A percentile compares a stretch with the other conserved stretches of the same genome.
Conservation (phyloP, 176 grass and related monocot species). For the Oryza glumipatula region DNA sequence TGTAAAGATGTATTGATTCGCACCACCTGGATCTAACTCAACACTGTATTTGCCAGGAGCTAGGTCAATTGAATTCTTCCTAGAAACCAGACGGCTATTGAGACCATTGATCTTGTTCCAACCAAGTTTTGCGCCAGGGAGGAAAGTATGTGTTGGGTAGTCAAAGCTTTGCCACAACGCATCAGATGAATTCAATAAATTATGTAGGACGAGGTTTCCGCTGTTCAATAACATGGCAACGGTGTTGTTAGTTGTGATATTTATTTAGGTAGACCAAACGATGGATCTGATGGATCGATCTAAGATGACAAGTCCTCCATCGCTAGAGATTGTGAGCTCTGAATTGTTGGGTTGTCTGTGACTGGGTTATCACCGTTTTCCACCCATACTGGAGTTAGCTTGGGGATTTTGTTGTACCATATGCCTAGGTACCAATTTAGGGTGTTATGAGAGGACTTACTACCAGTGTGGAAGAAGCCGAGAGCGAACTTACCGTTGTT, state of each 20-base stretch:
- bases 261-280: constrained; percentile 52
- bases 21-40: constrained; percentile 47
- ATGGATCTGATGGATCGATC: constrained; percentile 30
- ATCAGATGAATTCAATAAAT: constrained; percentile 37
- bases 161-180: constrained; percentile 67
- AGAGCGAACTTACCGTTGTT: constrained; percentile 50
- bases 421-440: constrained; percentile 56
- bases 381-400: constrained; percentile 53
- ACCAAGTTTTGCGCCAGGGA: constrained; percentile 56
- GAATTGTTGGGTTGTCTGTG: constrained; percentile 7
- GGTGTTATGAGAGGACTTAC: constrained; percentile 21
- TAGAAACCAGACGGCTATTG: constrained; percentile 47
- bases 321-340: constrained; percentile 39
- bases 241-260: constrained; percentile 15
- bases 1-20: constrained; percentile 36
- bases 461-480: constrained; percentile 59
- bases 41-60: constrained; percentile 37
- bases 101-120: constrained; percentile 49
- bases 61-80: constrained; percentile 51
- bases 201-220: constrained; percentile 55
- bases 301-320: constrained; percentile 55
- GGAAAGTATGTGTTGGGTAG: constrained; percentile 54
- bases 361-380: constrained; percentile 49
- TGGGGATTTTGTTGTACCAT: constrained; percentile 55
- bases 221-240: constrained; percentile 37